Percentiles rank a stretch among this genome's conserved stretches.
These are phyloP conservation scores for Penicillium bovifimosum DNA, from an alignment of 495 filamentous ascomycete species.

Conservation along the genomic window DNA sequence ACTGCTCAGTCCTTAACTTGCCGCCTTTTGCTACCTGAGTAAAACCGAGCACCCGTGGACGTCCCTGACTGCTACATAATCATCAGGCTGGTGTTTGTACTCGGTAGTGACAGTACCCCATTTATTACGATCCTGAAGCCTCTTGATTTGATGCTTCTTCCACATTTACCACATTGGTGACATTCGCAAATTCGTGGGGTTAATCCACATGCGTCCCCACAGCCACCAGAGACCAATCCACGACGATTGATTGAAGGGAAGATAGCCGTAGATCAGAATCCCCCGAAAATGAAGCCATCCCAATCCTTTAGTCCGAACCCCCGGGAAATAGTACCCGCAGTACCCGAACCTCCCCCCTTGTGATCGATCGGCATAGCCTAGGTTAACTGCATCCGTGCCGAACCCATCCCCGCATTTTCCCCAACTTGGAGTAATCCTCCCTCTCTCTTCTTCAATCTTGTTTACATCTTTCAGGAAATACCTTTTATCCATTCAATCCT, in stretches of 20 bases:
- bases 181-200: neutral
- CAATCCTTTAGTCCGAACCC: neutral
- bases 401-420: conserved; percentile 25
- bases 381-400: conserved; percentile 12
- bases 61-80: too few relatives aligned
- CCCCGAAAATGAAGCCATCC: neutral
- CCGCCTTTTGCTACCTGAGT: too few relatives aligned
- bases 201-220: neutral
- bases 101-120: too few relatives aligned
- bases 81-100: too few relatives aligned
- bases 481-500: neutral
- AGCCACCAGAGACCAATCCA: neutral
- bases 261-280: neutral
- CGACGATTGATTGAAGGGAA: neutral
- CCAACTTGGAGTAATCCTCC: conserved; percentile 3
- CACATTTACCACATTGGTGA: too few relatives aligned
- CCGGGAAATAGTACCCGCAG: neutral
- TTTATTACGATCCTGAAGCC: too few relatives aligned
- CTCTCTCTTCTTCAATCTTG: neutral
- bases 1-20: too few relatives aligned
- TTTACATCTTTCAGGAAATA: neutral
- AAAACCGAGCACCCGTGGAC: too few relatives aligned
- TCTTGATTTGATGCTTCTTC: too few relatives aligned
- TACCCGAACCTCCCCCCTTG: conserved; percentile 10
- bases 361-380: conserved; percentile 17